These are phyloP conservation scores for Blastocystis sp. DNA, from an alignment of 352 stramenopile species.

Conservation along the genomic window DNA sequence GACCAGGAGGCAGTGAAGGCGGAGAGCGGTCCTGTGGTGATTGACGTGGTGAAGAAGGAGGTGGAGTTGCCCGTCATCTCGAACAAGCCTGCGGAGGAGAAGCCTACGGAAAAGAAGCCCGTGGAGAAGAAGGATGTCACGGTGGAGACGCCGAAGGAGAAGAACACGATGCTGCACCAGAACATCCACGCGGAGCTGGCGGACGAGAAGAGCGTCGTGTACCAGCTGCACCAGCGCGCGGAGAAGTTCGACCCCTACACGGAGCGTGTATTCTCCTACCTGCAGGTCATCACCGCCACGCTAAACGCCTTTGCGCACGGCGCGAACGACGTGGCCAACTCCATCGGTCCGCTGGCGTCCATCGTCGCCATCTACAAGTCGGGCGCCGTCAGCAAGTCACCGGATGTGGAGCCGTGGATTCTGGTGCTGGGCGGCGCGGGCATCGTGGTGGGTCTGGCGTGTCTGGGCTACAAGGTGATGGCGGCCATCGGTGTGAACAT, in stretches of 20 bases:
- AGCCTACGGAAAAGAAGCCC: not conserved
- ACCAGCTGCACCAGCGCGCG: slow-evolving; percentile 71
- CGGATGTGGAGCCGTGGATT: slow-evolving; percentile 72
- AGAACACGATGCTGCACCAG: slow-evolving; percentile 67
- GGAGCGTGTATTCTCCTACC: slow-evolving; percentile 74
- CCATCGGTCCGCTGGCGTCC: slow-evolving; percentile 72
- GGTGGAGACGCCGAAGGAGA: slow-evolving; percentile 51
- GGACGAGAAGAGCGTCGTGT: slow-evolving; percentile 66
- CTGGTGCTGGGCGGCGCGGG: slow-evolving; percentile 72
- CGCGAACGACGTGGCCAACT: slow-evolving; percentile 75
- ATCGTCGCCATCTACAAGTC: slow-evolving; percentile 70
- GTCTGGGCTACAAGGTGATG: slow-evolving; percentile 73
- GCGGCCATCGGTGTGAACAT: slow-evolving; percentile 74
- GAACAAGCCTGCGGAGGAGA: not conserved
- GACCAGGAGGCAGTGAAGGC: slow-evolving; percentile 2
- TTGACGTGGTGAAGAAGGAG: not conserved
- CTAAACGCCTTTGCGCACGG: slow-evolving; percentile 75
- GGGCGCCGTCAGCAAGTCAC: slow-evolving; percentile 43
- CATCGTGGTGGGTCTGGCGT: slow-evolving; percentile 72
- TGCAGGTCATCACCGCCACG: slow-evolving; percentile 74
- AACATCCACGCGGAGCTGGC: slow-evolving; percentile 69
- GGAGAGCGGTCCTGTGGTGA: not conserved
- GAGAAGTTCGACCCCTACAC: slow-evolving; percentile 74
- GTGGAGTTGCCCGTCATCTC: slow-evolving; percentile 71
- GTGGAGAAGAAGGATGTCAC: not conserved